phyloP scores from a whole-genome alignment of 2,329 filamentous ascomycete genomes.

The Hypoxylon sp. region DNA sequence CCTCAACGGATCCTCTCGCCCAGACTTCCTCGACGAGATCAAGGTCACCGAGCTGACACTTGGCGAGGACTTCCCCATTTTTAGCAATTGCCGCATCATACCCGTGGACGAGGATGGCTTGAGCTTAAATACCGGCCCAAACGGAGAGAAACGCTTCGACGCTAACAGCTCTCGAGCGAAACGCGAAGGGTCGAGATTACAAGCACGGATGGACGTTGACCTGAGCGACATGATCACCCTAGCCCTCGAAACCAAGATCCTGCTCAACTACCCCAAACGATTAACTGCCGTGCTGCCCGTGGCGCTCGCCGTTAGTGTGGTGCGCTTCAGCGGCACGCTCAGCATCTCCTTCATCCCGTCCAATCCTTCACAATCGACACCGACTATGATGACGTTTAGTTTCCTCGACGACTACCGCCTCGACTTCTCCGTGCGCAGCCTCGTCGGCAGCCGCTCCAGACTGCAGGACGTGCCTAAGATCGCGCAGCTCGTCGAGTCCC shows the following conservation, averaged over 20 bases:
- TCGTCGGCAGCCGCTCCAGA: conserved; percentile 83
- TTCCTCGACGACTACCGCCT: conserved; percentile 91
- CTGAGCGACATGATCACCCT: conserved; percentile 95
- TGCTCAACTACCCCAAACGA: conserved; percentile 95
- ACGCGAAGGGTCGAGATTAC: conserved; percentile 80
- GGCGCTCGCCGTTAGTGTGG: conserved; percentile 90
- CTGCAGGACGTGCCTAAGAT: conserved; percentile 92
- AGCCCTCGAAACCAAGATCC: conserved; percentile 91
- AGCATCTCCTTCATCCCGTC: conserved; percentile 93
- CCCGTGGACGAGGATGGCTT: conserved; percentile 86
- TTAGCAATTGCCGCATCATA: conserved; percentile 97
- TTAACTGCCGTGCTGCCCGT: conserved; percentile 91
- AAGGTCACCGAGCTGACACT: conserved; percentile 93
- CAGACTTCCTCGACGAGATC: conserved; percentile 94
- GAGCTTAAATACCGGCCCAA: conserved; percentile 61
- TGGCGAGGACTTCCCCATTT: conserved; percentile 97
- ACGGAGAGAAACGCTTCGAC: conserved; percentile 66
- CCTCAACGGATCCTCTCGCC: conserved; percentile 87
- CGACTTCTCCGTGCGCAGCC: conserved; percentile 84
- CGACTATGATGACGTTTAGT: conserved; percentile 93
- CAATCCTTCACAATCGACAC: conserved; percentile 76
- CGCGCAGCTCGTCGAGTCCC: conserved; percentile 83
- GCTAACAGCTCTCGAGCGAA: conserved; percentile 63
- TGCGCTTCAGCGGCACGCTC: conserved; percentile 93
- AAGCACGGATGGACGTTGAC: conserved; percentile 97